Evolutionary conservation across 2,329 filamentous ascomycete genomes (phyloP).

Genomic region (Diaporthe eres): DNA sequence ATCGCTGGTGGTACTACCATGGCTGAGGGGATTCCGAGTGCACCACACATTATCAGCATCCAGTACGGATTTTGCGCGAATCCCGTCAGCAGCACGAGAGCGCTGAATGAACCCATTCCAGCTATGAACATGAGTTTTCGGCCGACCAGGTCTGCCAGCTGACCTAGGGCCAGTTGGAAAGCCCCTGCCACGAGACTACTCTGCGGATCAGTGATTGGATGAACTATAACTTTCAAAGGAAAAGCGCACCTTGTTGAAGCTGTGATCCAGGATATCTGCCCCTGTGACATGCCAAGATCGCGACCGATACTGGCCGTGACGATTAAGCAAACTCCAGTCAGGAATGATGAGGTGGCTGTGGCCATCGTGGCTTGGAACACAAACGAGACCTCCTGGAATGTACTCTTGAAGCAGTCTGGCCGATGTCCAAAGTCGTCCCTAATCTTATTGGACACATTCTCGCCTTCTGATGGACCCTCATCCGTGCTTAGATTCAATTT

Average conservation of each 20-base stretch:
- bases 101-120: neutral
- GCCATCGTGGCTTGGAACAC: neutral
- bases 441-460: neutral
- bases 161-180: neutral
- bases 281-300: neutral
- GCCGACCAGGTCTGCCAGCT: neutral
- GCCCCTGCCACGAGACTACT: neutral
- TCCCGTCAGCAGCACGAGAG: neutral
- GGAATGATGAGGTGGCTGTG: neutral
- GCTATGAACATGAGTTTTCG: constrained; percentile 12
- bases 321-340: neutral
- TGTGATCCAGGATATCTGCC: neutral
- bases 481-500: neutral
- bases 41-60: constrained; percentile 6
- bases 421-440: neutral
- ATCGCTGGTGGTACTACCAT: neutral
- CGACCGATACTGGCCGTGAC: constrained; percentile 10
- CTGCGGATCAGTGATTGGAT: neutral
- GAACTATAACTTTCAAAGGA: too few relatives aligned
- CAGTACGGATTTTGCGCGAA: neutral
- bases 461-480: neutral
- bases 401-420: neutral
- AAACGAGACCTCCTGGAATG: constrained; percentile 4
- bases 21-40: constrained; percentile 4
- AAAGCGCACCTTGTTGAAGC: neutral